These are phyloP conservation scores for Podospora anserina DNA, from an alignment of 495 filamentous ascomycete species.

Conservation along the genomic window DNA sequence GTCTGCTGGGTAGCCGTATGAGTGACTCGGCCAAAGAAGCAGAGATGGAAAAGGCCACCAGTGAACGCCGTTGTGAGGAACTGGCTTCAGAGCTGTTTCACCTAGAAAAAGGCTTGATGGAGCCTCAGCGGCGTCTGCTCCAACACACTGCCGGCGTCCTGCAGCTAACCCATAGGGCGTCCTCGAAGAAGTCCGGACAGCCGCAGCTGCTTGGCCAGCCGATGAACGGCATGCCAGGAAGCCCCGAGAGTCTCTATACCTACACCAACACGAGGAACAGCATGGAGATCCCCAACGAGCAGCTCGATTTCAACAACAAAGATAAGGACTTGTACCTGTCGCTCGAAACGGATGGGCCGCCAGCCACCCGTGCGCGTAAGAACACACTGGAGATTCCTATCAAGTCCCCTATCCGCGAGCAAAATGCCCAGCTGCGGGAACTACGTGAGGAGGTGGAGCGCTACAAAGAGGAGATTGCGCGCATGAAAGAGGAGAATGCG, in stretches of 20 bases:
- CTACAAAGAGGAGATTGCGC: slow-evolving; percentile 40
- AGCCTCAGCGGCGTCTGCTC: slow-evolving; percentile 68
- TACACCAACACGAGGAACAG: slow-evolving; percentile 55
- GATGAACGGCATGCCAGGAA: slow-evolving; percentile 57
- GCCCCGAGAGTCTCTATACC: slow-evolving; percentile 64
- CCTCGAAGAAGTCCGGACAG: slow-evolving; percentile 38
- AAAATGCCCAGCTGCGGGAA: slow-evolving; percentile 41
- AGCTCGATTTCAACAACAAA: slow-evolving; percentile 59
- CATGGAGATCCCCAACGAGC: slow-evolving; percentile 44
- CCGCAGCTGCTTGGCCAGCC: slow-evolving; percentile 27
- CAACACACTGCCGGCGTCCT: slow-evolving; percentile 89
- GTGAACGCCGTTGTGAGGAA: slow-evolving; percentile 80
- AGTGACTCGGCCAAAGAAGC: slow-evolving; percentile 53
- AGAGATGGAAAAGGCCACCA: slow-evolving; percentile 70
- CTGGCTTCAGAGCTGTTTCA: slow-evolving; percentile 74
- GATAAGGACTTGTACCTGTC: slow-evolving; percentile 75
- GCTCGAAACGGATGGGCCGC: slow-evolving; percentile 59
- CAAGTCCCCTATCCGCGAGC: slow-evolving; percentile 45
- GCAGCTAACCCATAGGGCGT: slow-evolving; percentile 73
- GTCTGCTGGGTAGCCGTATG: slow-evolving; percentile 50
- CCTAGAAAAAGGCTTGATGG: slow-evolving; percentile 68
- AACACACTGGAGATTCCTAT: slow-evolving; percentile 44
- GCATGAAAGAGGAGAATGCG: slow-evolving; percentile 39
- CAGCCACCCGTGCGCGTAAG: slow-evolving; percentile 28
- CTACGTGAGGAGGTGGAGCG: slow-evolving; percentile 37